Evolutionary conservation across 495 filamentous ascomycete genomes (phyloP), one percentile per base, ranked within the genome.

Genomic region (Penicillium bialowiezense): DNA sequence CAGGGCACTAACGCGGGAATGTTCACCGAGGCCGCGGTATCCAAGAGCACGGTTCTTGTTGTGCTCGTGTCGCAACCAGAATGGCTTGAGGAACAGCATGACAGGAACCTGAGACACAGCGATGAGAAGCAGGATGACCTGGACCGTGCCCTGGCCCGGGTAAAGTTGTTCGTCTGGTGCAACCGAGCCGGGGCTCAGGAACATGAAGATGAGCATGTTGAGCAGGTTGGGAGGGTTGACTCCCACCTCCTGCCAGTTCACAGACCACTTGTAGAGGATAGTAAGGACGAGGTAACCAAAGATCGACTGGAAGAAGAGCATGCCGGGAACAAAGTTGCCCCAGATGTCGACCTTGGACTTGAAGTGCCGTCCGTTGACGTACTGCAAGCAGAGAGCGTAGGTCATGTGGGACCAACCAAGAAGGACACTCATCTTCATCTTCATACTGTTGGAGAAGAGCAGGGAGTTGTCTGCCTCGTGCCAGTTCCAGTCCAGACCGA

Each of bases 141-240:
- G 93, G 3, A 99, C 77, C 0, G 51, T 53, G 6, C 67, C 73
- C 66, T 99, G 93, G 43, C 89, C 89, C 15, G 66, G 65, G 60
- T 93, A 99, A 5, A 99, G 78, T 42, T 72, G 78, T 44, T 84
- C 80, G 35, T 86, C 81, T 38, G 5, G 5, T 4, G 29, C 29
- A 32, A 97, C 72, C 0, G 64, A 86, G 19, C 89, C 89, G 5
- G 93, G 93, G 44, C 83, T 81, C 42, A 99, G 74, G 75, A 99
- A 97, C 93, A 99, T 99, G 80, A 96, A 95, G 63, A 99, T 99
- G 55, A 99, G 78, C 91, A 97, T 96, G 79, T 99, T 99, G 49
- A 99, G 72, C 20, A 99, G 75, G 56, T 90, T 87, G 0, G 93
- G 93, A 3, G 95, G 89, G 23, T 77, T 72, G 20, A 62, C 48